Conservation (phyloP, 2,329 filamentous ascomycete genomes). For the Lecanicillium sp. region DNA sequence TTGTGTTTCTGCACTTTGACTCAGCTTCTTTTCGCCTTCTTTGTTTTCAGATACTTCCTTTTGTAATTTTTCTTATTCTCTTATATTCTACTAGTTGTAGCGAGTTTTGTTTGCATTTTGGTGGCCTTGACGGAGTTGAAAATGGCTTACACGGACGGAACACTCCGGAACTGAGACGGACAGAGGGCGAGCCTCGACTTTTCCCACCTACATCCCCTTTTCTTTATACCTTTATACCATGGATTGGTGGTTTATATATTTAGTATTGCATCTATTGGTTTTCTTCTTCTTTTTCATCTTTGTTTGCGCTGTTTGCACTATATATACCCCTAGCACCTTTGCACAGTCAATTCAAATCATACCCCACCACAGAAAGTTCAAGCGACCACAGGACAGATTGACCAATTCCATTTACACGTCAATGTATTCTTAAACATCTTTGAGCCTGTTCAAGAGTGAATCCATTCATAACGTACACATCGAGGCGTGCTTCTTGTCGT, state of each 20-base stretch:
- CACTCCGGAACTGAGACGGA: conserved; percentile 10
- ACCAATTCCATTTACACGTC: not conserved
- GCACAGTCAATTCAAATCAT: not conserved
- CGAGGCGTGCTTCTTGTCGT: too few relatives aligned
- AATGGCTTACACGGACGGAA: conserved; percentile 9
- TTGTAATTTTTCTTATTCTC: not conserved
- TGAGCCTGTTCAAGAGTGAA: too few relatives aligned
- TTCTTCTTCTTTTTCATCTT: not conserved
- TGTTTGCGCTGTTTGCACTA: not conserved
- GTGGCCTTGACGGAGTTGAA: conserved; percentile 6
- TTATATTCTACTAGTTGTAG: too few relatives aligned
- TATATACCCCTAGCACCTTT: not conserved
- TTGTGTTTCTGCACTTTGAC: too few relatives aligned
- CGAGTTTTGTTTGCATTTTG: conserved; percentile 3
- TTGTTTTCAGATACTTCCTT: not conserved
- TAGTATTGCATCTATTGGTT: not conserved
- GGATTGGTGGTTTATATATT: conserved; percentile 3
- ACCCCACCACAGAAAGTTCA: not conserved
- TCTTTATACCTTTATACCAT: not conserved
- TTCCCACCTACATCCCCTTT: too few relatives aligned
- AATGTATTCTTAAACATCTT: too few relatives aligned
- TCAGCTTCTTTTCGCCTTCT: not conserved
- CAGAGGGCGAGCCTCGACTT: conserved; percentile 9
- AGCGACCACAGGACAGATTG: not conserved
- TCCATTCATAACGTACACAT: too few relatives aligned